phyloP scores from a whole-genome alignment of 768 basidiomycete species.

The Boletellus sp. region DNA sequence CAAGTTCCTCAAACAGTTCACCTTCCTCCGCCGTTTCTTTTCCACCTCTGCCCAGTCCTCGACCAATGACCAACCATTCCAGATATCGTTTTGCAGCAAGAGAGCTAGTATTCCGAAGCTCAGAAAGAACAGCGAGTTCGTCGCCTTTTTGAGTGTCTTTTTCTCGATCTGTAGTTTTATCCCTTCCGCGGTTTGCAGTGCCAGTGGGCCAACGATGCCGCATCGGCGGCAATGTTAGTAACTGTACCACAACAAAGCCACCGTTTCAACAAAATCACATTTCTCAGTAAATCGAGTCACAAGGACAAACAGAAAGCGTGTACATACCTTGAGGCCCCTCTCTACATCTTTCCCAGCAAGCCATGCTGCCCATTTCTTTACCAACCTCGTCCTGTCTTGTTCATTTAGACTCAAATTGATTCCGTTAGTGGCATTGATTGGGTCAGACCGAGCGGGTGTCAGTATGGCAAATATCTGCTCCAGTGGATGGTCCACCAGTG shows the following conservation, averaged over 20 bases:
- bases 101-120: slow-evolving; percentile 19
- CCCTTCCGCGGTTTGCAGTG: slow-evolving; percentile 17
- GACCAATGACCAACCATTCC: slow-evolving; percentile 75
- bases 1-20: slow-evolving; percentile 65
- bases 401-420: slow-evolving; percentile 12
- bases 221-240: slow-evolving; percentile 19
- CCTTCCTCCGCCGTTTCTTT: slow-evolving; percentile 19
- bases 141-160: slow-evolving; percentile 20
- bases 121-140: slow-evolving; percentile 27
- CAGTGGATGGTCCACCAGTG: slow-evolving; percentile 25
- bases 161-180: slow-evolving; percentile 23
- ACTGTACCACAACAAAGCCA: slow-evolving; percentile 3
- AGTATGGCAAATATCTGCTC: slow-evolving; percentile 28
- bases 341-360: slow-evolving; percentile 65
- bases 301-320: background rate
- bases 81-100: slow-evolving; percentile 67
- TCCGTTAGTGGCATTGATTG: slow-evolving; percentile 1
- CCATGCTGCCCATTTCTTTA: slow-evolving; percentile 81
- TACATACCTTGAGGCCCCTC: slow-evolving; percentile 62
- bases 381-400: slow-evolving; percentile 49
- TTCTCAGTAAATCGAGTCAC: background rate
- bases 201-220: slow-evolving; percentile 21
- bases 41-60: slow-evolving; percentile 35
- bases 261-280: background rate
- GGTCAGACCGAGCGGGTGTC: slow-evolving; percentile 7